Evolutionary conservation across 345 rosid genomes (phyloP), one percentile per base, ranked within the genome.

Genomic region (Populus ilicifolia): DNA sequence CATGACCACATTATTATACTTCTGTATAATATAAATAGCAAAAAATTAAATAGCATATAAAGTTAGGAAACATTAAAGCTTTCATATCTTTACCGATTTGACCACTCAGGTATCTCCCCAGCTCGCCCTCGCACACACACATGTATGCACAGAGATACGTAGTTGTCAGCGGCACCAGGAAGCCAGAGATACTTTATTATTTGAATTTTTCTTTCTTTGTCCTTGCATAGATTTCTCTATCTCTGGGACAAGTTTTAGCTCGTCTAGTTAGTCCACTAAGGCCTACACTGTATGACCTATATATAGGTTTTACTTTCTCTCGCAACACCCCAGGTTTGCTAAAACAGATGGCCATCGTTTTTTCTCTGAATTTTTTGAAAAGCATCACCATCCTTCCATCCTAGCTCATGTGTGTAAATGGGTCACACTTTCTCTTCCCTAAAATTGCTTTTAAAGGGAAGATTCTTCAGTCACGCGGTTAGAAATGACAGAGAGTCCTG

Each of bases 151-250:
- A 84, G 83, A 73, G 85, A 84, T 76, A 79, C 85, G 82, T 82
- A 84, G 85, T 76, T 81, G 87, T 86, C 89, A 88, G 89, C 59
- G 82, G 74, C 52, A 72, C 70, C 89, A 85, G 86, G 67, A 56
- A 72, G 85, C 75, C 88, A 86, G 80, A 86, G 81, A 85, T 78
- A 80, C 83, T 84, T 84, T 78, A 62, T 62, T 46, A 79, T 30
- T 78, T 61, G 20, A 72, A 69, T 71, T 75, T 52, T 52, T 70
- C 75, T 71, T 70, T 13, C n/a, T 76, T 80, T 80, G 84, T 79
- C 82, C 79, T 54, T 67, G 74, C 73, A 71, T 69, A 11, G 46
- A 71, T 63, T 65, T 43, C 44, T 78, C 23, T 36, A 63, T 74
- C 35, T 74, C 79, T 73, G 35, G 74, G 77, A 44, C 73, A 59